Evolutionary conservation across 495 filamentous ascomycete genomes (phyloP), one percentile per base, ranked within the genome.

Genomic region (Penicillium verhagenii): DNA sequence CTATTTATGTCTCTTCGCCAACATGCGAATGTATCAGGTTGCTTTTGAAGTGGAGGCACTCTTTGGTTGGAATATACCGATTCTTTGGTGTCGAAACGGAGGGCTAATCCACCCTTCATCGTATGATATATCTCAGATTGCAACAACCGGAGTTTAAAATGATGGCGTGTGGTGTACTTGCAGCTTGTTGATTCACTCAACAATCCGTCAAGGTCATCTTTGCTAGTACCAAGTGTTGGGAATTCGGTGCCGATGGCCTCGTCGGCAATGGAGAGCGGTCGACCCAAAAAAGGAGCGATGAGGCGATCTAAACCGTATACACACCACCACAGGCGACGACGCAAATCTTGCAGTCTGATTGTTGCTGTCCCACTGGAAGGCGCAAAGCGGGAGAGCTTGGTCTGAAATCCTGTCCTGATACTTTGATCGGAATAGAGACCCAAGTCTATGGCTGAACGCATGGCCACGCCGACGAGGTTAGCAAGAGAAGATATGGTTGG

Each of bases 241-340:
- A 53, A 45, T 23, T 5, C 18, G 7, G 50, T 53, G 1, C 39
- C 45, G 2, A 53, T 16, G 16, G 45, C 50, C 8, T 53, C 50
- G 16, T 53, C 50, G 2, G 50, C 39, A 35, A 45, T 45, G 18
- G 21, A 45, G 14, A 53, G 37, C 7, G 50, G 39, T 14, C 50
- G 24, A 43, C 26, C 39, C 4, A 53, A n/a, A 20, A 21, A 53
- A 4, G 50, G 50, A 11, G 50, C 50, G 20, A 45, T 10, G 8
- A 53, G 43, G 5, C 50, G 50, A 24, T 53, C 50, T 14, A 53
- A 21, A 28, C 50, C 45, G 14, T 53, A 53, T 16, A 40, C 26
- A 25, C 23, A 53, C 50, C 50, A 53, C 50, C 50, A 53, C 10
- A 53, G 26, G 11, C 50, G 39, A 21, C 50, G 38, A 16, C 39